Percentiles rank a stretch among this genome's conserved stretches.
Evolutionary conservation across 1,139 yeast species (phyloP).

Genomic region (Diutina catenulata): DNA sequence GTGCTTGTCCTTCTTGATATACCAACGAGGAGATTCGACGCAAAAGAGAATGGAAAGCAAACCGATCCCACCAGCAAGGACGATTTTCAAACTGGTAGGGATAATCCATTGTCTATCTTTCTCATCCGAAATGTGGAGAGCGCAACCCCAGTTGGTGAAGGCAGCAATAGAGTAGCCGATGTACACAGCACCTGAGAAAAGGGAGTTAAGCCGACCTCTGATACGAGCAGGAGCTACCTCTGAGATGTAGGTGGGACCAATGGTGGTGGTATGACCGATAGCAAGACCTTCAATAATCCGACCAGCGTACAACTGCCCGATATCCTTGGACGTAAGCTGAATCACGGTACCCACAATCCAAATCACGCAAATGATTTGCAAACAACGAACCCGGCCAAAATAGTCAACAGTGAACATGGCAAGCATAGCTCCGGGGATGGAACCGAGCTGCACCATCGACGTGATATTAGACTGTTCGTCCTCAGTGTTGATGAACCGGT

Average conservation of each 20-base stretch:
- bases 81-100: slow-evolving; percentile 23
- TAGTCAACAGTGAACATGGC: slow-evolving; percentile 40
- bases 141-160: slow-evolving; percentile 34
- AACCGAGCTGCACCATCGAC: slow-evolving; percentile 53
- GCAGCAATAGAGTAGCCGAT: slow-evolving; percentile 42
- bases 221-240: slow-evolving; percentile 43
- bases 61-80: slow-evolving; percentile 30
- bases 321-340: slow-evolving; percentile 29
- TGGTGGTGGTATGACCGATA: slow-evolving; percentile 44
- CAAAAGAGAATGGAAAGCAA: slow-evolving; percentile 24
- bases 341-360: slow-evolving; percentile 39
- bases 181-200: slow-evolving; percentile 46
- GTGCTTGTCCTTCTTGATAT: slow-evolving; percentile 22
- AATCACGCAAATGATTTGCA: slow-evolving; percentile 30
- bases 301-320: slow-evolving; percentile 44
- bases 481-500: slow-evolving; percentile 25
- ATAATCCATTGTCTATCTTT: slow-evolving; percentile 25
- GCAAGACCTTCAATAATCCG: slow-evolving; percentile 45
- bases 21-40: slow-evolving; percentile 37
- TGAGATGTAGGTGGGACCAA: slow-evolving; percentile 42
- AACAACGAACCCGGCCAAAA: slow-evolving; percentile 42
- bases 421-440: slow-evolving; percentile 43
- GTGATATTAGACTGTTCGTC: slow-evolving; percentile 41
- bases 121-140: slow-evolving; percentile 19
- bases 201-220: slow-evolving; percentile 38